Evolutionary conservation across 495 filamentous ascomycete species (phyloP).

Genomic region (Sphaerosporella brunnea): DNA sequence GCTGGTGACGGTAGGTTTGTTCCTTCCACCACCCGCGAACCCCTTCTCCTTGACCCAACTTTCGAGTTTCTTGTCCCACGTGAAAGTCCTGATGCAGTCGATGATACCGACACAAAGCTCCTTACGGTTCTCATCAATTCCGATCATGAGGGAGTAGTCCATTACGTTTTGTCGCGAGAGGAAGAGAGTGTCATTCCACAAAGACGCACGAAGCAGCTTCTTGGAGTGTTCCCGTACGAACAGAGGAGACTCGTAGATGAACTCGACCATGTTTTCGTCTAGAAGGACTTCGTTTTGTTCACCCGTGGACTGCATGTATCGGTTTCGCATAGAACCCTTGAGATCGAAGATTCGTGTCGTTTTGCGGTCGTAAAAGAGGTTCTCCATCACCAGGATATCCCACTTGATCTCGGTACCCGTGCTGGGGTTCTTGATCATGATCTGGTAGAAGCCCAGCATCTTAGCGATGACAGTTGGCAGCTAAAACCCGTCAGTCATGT

Average conservation of each 20-base stretch:
- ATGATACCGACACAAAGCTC: slow-evolving; percentile 96
- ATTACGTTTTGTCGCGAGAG: slow-evolving; percentile 85
- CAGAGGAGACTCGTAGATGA: slow-evolving; percentile 90
- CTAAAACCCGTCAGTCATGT: slow-evolving; percentile 1
- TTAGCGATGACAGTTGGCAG: slow-evolving; percentile 93
- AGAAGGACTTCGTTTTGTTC: slow-evolving; percentile 91
- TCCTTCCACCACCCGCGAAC: slow-evolving; percentile 66
- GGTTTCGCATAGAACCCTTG: slow-evolving; percentile 96
- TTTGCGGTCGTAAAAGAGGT: slow-evolving; percentile 89
- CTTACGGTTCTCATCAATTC: slow-evolving; percentile 72
- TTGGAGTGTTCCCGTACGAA: slow-evolving; percentile 78
- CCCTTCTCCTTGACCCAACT: slow-evolving; percentile 96
- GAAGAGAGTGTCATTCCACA: slow-evolving; percentile 96
- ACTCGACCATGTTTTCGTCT: slow-evolving; percentile 98
- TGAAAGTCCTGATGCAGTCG: slow-evolving; percentile 95
- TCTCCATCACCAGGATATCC: slow-evolving; percentile 92
- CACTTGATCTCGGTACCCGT: slow-evolving; percentile 91
- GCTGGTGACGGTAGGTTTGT: slow-evolving; percentile 80
- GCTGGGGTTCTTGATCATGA: slow-evolving; percentile 83
- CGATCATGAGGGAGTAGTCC: slow-evolving; percentile 98
- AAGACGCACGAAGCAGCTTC: slow-evolving; percentile 50
- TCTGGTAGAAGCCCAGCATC: slow-evolving; percentile 97
- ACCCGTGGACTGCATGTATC: slow-evolving; percentile 84
- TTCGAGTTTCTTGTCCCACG: slow-evolving; percentile 98
- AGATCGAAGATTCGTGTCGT: slow-evolving; percentile 91